Percentiles rank a stretch among this genome's conserved stretches.
These are phyloP conservation scores for Paralagenidium karlingii DNA, from an alignment of 352 stramenopile species.

Conservation along the genomic window DNA sequence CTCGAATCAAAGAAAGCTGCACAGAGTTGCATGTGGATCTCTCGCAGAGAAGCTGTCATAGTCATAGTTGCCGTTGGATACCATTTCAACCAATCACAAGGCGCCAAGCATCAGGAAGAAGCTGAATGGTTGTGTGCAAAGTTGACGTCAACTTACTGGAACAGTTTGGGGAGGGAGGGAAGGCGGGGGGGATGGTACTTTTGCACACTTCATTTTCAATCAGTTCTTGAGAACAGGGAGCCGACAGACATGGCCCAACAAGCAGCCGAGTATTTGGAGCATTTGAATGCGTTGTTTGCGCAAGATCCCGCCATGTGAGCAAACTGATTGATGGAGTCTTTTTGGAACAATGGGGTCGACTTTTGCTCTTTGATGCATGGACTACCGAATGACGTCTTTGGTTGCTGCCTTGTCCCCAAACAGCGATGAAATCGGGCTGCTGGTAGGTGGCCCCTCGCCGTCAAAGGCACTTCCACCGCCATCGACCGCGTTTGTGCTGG, in stretches of 20 bases:
- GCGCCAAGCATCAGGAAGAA: no score
- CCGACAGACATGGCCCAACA: background rate
- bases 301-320: conserved; percentile 58
- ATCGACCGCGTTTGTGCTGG: conserved; percentile 51
- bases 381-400: background rate
- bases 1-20: no score
- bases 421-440: conserved; percentile 67
- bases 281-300: conserved; percentile 25
- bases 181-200: no score
- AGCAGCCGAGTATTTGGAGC: conserved; percentile 3
- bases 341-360: background rate
- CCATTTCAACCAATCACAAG: no score
- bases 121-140: no score
- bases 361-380: background rate
- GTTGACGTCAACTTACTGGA: no score
- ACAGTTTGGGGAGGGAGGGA: no score
- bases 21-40: no score
- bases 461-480: conserved; percentile 23
- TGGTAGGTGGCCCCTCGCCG: conserved; percentile 24
- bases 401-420: no score
- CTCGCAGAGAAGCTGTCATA: no score
- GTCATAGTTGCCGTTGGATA: no score
- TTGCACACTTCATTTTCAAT: no score
- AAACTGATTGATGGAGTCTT: background rate
- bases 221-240: background rate